Evolutionary conservation across 1,284 basidiomycete species (phyloP), one percentile per base, ranked within the genome.

Genomic region (Stygiomarasmius scandens): DNA sequence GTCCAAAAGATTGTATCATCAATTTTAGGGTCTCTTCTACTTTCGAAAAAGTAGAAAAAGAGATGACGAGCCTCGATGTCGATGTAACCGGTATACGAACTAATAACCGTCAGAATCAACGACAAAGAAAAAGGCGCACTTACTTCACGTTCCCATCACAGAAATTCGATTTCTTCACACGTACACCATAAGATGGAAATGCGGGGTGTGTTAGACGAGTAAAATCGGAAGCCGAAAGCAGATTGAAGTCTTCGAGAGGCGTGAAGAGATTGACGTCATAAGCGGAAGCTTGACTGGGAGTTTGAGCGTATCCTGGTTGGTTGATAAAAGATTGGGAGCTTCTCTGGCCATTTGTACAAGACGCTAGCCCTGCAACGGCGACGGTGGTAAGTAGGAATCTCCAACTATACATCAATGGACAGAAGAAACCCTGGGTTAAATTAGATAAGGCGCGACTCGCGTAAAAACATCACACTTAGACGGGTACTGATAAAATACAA

Each of bases 21-120:
- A 50, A 76, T 75, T 19, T 74, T 73, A 1, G 86, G 86, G 47
- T 83, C 72, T 46, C 73, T 74, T 45, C 87, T 70, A 43, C 80
- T 84, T 67, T 87, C 85, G 69, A 87, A 87, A 71, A 86, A 88
- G 71, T 85, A 86, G 74, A 89, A 89, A 75, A 87, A 89, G 51
- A 87, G 70, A 60, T 86, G 85, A 59, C 86, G 81, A 29, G 84
- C 83, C 50, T 84, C 83, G 12, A 78, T 72, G 51, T 79, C 77
- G 23, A 77, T 65, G 58, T 77, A 80, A 25, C 78, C 78, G 11
- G 74, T 78, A 58, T 78, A 79, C 22, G 74, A 71, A 49, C 77
- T 79, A 47, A 12, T 32, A 25, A 43, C 4, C 12, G 38, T 4
- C 20, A 32, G 2, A 52, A 3, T 20, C 24, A 34, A 52, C n/a